These are phyloP conservation scores for Cucurbita moschata DNA, from an alignment of 306 rosid genomes.

Conservation along the genomic window DNA sequence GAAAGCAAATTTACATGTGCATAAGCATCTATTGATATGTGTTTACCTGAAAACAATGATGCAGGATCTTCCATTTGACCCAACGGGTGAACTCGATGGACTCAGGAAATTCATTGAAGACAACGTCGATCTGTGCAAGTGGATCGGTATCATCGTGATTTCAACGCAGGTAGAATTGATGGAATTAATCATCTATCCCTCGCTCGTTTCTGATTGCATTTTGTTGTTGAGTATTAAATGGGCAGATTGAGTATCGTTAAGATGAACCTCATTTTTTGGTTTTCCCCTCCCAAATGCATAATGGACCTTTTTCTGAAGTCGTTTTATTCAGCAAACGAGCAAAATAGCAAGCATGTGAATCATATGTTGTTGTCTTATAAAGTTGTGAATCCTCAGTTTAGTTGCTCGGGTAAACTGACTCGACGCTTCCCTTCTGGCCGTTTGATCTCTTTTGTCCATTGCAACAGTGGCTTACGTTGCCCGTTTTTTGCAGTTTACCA, in stretches of 20 bases:
- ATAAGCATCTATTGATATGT: neutral
- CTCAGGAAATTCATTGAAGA: constrained; percentile 53
- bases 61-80: constrained; percentile 80
- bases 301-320: neutral
- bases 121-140: constrained; percentile 53
- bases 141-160: constrained; percentile 62
- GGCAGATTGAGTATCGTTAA: neutral
- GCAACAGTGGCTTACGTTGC: neutral
- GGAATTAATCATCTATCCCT: neutral
- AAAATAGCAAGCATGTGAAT: neutral
- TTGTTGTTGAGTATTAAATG: neutral
- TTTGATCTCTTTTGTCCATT: neutral
- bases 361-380: neutral
- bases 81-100: constrained; percentile 64
- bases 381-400: neutral
- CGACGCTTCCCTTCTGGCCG: neutral
- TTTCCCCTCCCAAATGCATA: neutral
- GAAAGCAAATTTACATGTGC: neutral
- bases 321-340: neutral
- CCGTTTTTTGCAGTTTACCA: neutral
- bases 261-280: neutral
- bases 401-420: neutral
- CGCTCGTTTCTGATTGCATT: neutral
- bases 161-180: constrained; percentile 43
- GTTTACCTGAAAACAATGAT: constrained; percentile 6